Evolutionary conservation across 2,329 filamentous ascomycete species (phyloP), one percentile per base, ranked within the genome.

Genomic region (Pseudopithomyces maydicus): DNA sequence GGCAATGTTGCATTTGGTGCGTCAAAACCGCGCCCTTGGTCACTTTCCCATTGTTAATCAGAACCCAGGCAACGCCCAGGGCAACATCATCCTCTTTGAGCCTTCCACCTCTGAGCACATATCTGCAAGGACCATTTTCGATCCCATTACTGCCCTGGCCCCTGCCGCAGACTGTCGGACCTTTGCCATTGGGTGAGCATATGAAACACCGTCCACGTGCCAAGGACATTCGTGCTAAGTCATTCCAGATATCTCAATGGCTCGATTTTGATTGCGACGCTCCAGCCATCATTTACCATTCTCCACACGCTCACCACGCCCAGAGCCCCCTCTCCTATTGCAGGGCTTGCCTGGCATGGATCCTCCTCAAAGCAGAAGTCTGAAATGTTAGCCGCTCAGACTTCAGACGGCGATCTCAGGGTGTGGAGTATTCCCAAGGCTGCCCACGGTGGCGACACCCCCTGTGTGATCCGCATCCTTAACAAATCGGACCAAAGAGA

Each of bases 371-470:
- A 93, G 64, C 93, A 97, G 76, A 97, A 96, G 78, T 97, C 95
- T 0, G 94, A 98, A 71, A 99, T 99, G 95, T 81, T 99, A 68
- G 94, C 94, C 1, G 91, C 92, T 8, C 94, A 98, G 77, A 95
- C 92, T 3, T 85, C 90, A 50, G 93, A 97, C 71, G 94, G 95
- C 19, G 94, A 99, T 71, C 80, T 99, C 44, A 86, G 93, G 65
- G 93, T 99, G 19, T 99, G 95, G 95, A 99, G 95, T 71, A 90
- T 99, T 52, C 87, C 94, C 19, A 99, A 98, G 77, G 85, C 84
- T 57, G 81, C 89, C 74, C 83, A 88, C 73, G 77, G 84, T 67
- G 77, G 84, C 67, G 86, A 97, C 65, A 84, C 89, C 17, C 93
- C 93, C 35, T 94, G 93, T 70, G 90, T 97, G 7, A 96, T 98